Percentiles rank a stretch among this genome's conserved stretches.
phyloP scores from a whole-genome alignment of 495 filamentous ascomycete genomes.

The Lophium mytilinum region DNA sequence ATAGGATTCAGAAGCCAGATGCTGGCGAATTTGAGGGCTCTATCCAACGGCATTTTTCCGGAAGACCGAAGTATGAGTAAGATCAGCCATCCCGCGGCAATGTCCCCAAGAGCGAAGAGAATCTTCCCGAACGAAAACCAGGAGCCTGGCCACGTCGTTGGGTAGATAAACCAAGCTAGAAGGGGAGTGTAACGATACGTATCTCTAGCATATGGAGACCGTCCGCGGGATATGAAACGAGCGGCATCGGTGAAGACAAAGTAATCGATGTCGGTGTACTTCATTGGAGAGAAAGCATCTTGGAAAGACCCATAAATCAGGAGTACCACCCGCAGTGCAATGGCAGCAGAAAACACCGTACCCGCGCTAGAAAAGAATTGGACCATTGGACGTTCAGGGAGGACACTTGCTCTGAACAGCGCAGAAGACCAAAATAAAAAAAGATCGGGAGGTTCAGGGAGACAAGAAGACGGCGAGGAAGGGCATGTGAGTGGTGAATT shows the following conservation, averaged over 20 bases:
- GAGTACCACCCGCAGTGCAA: constrained; percentile 58
- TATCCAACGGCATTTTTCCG: constrained; percentile 40
- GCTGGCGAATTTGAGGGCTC: constrained; percentile 63
- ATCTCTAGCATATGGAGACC: constrained; percentile 75
- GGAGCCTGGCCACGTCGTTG: constrained; percentile 55
- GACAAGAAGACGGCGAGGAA: no score
- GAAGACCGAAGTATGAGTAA: constrained; percentile 47
- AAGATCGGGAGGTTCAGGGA: no score
- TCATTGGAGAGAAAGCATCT: constrained; percentile 80
- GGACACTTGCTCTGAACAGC: background rate
- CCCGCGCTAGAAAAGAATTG: constrained; percentile 17
- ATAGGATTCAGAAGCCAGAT: constrained; percentile 96
- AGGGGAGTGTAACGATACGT: constrained; percentile 97
- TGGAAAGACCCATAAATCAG: constrained; percentile 85
- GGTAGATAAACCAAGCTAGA: constrained; percentile 79
- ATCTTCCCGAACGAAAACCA: constrained; percentile 85
- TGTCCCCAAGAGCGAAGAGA: constrained; percentile 73
- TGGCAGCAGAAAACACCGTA: constrained; percentile 57
- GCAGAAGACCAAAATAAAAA: background rate
- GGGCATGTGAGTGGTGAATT: no score
- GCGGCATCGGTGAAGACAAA: constrained; percentile 97
- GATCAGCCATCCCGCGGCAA: constrained; percentile 83
- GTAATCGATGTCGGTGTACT: constrained; percentile 99
- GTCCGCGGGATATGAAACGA: constrained; percentile 56
- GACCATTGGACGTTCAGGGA: constrained; percentile 1